phyloP scores from a whole-genome alignment of 2,329 filamentous ascomycete genomes.

The Cercospora sp. region DNA sequence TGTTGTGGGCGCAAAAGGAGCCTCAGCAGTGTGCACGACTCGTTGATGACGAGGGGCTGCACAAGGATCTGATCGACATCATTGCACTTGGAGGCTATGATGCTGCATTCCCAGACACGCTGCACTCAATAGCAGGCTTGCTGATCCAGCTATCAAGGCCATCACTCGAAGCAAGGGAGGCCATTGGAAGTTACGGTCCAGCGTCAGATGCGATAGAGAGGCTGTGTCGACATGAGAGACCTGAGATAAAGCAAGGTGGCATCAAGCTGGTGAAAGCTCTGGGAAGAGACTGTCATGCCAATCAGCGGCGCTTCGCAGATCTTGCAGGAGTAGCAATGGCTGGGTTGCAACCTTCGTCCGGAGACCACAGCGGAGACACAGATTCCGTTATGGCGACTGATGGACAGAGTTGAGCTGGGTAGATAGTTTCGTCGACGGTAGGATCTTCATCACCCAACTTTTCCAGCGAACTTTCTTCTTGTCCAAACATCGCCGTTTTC shows the following conservation, averaged over 20 bases:
- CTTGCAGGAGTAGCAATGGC: constrained; percentile 27
- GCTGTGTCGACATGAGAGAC: constrained; percentile 31
- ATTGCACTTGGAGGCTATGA: constrained; percentile 11
- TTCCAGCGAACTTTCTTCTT: constrained; percentile 39
- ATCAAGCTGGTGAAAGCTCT: constrained; percentile 34
- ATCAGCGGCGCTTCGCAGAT: constrained; percentile 32
- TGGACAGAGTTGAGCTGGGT: constrained; percentile 14
- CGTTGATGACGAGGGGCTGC: constrained; percentile 17
- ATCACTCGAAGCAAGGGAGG: constrained; percentile 25
- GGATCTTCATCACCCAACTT: constrained; percentile 28
- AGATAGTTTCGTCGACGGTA: background rate
- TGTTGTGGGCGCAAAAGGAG: constrained; percentile 26
- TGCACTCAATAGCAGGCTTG: constrained; percentile 36
- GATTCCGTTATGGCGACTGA: constrained; percentile 9
- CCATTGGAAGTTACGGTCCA: constrained; percentile 25
- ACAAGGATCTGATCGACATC: constrained; percentile 20
- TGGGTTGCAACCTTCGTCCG: constrained; percentile 8
- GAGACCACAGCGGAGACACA: constrained; percentile 3
- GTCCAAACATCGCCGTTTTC: constrained; percentile 66
- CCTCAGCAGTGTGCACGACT: constrained; percentile 16
- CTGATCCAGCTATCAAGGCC: constrained; percentile 35
- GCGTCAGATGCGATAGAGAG: constrained; percentile 24
- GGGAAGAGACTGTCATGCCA: constrained; percentile 30
- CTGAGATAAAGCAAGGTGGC: constrained; percentile 33
- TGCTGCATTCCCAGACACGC: constrained; percentile 26